These are phyloP conservation scores for Phylloporus sp. DNA, from an alignment of 768 basidiomycete species.

Conservation along the genomic window DNA sequence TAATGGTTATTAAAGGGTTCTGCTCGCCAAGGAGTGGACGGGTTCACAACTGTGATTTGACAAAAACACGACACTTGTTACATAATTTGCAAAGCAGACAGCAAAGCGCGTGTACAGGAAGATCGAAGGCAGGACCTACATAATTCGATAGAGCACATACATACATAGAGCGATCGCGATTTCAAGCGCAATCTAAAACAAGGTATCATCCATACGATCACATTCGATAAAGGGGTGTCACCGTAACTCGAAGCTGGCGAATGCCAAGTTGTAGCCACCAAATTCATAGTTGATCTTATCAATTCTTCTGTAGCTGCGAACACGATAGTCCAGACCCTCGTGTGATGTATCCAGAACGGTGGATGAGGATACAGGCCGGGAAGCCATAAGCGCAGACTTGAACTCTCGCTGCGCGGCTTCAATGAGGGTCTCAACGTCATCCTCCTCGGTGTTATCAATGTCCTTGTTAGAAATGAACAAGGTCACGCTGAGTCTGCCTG, in stretches of 20 bases:
- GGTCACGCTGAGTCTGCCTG: constrained; percentile 79
- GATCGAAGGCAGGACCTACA: constrained; percentile 4
- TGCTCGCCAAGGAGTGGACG: neutral
- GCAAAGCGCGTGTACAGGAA: constrained; percentile 15
- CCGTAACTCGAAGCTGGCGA: constrained; percentile 75
- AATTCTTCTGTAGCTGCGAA: constrained; percentile 65
- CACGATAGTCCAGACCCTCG: constrained; percentile 16
- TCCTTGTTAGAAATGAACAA: constrained; percentile 80
- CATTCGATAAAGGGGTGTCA: constrained; percentile 19
- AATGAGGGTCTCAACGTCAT: constrained; percentile 50
- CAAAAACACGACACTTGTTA: neutral
- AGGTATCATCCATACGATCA: constrained; percentile 18
- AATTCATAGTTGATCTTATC: constrained; percentile 99
- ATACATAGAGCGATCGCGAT: constrained; percentile 15
- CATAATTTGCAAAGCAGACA: constrained; percentile 17
- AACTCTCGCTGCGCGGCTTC: constrained; percentile 76
- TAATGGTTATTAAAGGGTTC: constrained; percentile 5
- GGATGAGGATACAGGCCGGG: constrained; percentile 25
- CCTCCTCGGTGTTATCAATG: constrained; percentile 39
- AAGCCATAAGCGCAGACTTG: constrained; percentile 53
- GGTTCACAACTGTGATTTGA: constrained; percentile 4
- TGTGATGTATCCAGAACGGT: constrained; percentile 11
- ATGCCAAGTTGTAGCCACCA: constrained; percentile 86
- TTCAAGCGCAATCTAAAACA: constrained; percentile 18
- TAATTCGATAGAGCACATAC: constrained; percentile 12